A percentile compares a stretch with the other conserved stretches of the same genome.
Evolutionary conservation across 345 rosid genomes (phyloP).

Genomic region (Microthlaspi erraticum): DNA sequence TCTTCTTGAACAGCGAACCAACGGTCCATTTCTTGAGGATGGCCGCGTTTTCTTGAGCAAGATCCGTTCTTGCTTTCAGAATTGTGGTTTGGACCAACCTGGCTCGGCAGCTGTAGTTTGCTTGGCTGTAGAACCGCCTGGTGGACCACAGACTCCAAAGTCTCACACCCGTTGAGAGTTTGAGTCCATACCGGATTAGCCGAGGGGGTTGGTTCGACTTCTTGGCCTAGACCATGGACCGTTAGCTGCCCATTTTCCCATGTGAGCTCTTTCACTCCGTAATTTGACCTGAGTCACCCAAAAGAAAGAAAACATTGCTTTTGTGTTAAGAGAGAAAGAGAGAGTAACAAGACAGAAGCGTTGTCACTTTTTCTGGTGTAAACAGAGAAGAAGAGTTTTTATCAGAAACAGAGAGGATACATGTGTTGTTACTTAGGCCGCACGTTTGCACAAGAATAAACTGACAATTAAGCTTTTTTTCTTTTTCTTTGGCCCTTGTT

Average conservation of each 20-base stretch:
- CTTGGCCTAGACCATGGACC: constrained; percentile 52
- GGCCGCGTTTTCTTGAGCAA: constrained; percentile 42
- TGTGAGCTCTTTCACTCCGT: constrained; percentile 55
- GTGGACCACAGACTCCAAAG: constrained; percentile 62
- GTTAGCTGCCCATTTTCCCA: constrained; percentile 62
- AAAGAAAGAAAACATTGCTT: neutral
- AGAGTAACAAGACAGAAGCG: neutral
- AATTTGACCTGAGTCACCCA: constrained; percentile 49
- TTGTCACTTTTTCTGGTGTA: constrained; percentile 32
- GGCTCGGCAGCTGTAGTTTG: constrained; percentile 19
- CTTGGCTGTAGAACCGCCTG: constrained; percentile 49
- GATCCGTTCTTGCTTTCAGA: constrained; percentile 35
- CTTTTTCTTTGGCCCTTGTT: constrained; percentile 3
- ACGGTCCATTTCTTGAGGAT: constrained; percentile 36
- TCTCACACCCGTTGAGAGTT: constrained; percentile 43
- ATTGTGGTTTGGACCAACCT: constrained; percentile 17
- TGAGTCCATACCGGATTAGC: constrained; percentile 47
- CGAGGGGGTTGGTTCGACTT: constrained; percentile 33
- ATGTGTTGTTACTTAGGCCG: constrained; percentile 43
- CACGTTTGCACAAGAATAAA: constrained; percentile 46
- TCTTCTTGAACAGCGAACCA: constrained; percentile 40
- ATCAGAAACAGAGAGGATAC: constrained; percentile 37
- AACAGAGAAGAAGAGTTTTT: constrained; percentile 35
- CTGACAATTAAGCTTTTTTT: constrained; percentile 27
- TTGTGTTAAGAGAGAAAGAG: constrained; percentile 9